Base-by-base conservation (phyloP, 306 rosid genomes). In the Medicago lupulina region DNA sequence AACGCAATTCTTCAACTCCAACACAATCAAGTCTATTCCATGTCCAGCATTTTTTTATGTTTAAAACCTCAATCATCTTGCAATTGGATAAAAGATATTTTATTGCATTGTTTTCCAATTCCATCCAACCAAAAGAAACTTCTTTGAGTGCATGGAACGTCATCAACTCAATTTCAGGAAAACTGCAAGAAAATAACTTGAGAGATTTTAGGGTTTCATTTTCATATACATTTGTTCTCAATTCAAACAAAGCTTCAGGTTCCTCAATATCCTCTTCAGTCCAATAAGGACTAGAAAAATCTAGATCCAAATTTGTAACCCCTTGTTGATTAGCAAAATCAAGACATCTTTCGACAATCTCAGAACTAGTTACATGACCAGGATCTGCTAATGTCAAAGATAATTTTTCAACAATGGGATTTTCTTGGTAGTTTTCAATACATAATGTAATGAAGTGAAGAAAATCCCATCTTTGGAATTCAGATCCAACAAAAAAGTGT, bases 271-370 rank as follows among this genome's bases (percentile, higher is more conserved):
- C 46, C 1, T 38, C 43, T 34, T 14, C 28, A 3, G 1, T 40
- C 43, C 68, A 68, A 2, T 4, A 2, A 4, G 80, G 74, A 11
- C 66, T 2, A 15, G 83, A 66, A 47, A 80, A 80, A 47, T 80
- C 67, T 2, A 80, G 51, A 21, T 10, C 59, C 16, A 80, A 50
- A 21, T 80, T 66, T 50, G n/a, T 51, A 16, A 80, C 66, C n/a
- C 72, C 58, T 1, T 57, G 58, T 23, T 49, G 25, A 8, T 8
- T 25, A 12, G 70, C 84, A 31, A 74, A 74, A 11, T 17, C 6
- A 0, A 75, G 6, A 12, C 76, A 40, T 5, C 17, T 46, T 5
- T 51, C 0, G 5, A 64, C 6, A 4, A 41, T 15, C 0, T 79
- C 28, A 25, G 0, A 0, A 28, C 7, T 6, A 8, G 10, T 4